A percentile compares a stretch with the other conserved stretches of the same genome.
Evolutionary conservation across 805 yeast genomes (phyloP).

Genomic region (Spathaspora boniae): DNA sequence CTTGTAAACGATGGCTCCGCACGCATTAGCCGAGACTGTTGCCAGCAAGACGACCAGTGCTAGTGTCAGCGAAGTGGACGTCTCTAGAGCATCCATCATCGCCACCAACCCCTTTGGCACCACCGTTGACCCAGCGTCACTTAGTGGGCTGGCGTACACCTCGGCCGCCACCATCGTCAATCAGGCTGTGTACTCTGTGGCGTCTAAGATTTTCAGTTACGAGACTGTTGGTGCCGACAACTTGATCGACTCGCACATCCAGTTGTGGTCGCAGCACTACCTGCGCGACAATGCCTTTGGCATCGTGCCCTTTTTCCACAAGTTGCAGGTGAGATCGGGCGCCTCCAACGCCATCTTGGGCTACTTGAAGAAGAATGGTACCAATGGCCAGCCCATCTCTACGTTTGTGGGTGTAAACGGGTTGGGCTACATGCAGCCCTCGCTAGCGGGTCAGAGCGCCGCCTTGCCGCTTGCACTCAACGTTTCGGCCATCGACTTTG

Average conservation of each 20-base stretch:
- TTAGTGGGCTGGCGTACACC: conserved; percentile 48
- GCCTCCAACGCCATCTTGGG: conserved; percentile 81
- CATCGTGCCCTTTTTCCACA: conserved; percentile 57
- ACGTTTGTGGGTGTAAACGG: conserved; percentile 65
- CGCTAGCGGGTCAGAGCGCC: conserved; percentile 35
- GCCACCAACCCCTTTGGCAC: conserved; percentile 53
- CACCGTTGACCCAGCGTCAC: conserved; percentile 51
- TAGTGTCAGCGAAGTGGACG: conserved; percentile 5
- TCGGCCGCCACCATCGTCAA: conserved; percentile 53
- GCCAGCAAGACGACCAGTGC: conserved; percentile 2
- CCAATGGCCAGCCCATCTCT: conserved; percentile 37
- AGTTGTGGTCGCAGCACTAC: conserved; percentile 54
- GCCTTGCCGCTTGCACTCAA: conserved; percentile 62
- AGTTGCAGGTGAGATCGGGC: conserved; percentile 75
- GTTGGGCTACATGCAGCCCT: conserved; percentile 63
- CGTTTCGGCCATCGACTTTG: conserved; percentile 75
- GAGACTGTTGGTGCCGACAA: conserved; percentile 62
- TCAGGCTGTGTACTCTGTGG: conserved; percentile 51
- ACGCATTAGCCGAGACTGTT: conserved; percentile 10
- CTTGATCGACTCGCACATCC: conserved; percentile 56
- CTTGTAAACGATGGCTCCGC: conserved; percentile 15
- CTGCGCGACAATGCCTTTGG: conserved; percentile 50
- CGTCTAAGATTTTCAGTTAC: conserved; percentile 62
- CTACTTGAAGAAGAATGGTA: conserved; percentile 42
- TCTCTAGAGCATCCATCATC: conserved; percentile 1